Percentiles rank a stretch among this genome's conserved stretches.
These are phyloP conservation scores for Aspergillus amoenus DNA, from an alignment of 2,329 filamentous ascomycete species.

Conservation along the genomic window DNA sequence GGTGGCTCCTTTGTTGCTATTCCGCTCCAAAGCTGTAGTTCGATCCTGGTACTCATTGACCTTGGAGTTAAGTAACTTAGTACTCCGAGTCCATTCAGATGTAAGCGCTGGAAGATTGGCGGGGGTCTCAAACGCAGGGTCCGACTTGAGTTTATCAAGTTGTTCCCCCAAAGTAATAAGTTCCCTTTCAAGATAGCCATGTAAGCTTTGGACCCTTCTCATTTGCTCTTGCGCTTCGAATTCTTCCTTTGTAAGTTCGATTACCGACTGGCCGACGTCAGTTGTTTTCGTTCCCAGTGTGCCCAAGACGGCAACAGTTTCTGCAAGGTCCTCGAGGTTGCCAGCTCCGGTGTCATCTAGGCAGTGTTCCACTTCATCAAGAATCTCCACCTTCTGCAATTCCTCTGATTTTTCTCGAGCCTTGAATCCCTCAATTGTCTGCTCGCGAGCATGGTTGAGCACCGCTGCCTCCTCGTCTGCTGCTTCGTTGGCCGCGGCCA, in stretches of 20 bases:
- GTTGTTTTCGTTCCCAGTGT: conserved; percentile 51
- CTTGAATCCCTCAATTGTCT: conserved; percentile 34
- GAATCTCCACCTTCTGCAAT: conserved; percentile 42
- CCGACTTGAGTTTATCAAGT: conserved; percentile 30
- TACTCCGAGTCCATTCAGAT: conserved; percentile 69
- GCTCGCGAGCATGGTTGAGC: conserved; percentile 38
- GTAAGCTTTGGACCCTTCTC: conserved; percentile 56
- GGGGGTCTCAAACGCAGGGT: conserved; percentile 52
- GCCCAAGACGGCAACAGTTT: conserved; percentile 52
- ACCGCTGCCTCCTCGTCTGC: conserved; percentile 49
- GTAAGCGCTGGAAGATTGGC: conserved; percentile 66
- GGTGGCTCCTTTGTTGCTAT: conserved; percentile 27
- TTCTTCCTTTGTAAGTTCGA: conserved; percentile 56
- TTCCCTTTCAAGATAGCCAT: conserved; percentile 56
- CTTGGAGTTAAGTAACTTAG: conserved; percentile 65
- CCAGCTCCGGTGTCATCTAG: conserved; percentile 54
- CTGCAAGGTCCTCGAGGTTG: conserved; percentile 60
- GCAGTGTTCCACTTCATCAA: conserved; percentile 55
- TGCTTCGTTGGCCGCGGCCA: conserved; percentile 73
- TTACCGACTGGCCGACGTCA: conserved; percentile 53
- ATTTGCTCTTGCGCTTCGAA: conserved; percentile 57
- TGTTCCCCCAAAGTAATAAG: conserved; percentile 34
- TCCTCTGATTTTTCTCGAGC: conserved; percentile 29
- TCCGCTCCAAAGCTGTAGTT: conserved; percentile 44
- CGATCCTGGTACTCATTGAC: conserved; percentile 66